phyloP scores from a whole-genome alignment of 179 eudicot genomes.

The Carnegiea gigantea region DNA sequence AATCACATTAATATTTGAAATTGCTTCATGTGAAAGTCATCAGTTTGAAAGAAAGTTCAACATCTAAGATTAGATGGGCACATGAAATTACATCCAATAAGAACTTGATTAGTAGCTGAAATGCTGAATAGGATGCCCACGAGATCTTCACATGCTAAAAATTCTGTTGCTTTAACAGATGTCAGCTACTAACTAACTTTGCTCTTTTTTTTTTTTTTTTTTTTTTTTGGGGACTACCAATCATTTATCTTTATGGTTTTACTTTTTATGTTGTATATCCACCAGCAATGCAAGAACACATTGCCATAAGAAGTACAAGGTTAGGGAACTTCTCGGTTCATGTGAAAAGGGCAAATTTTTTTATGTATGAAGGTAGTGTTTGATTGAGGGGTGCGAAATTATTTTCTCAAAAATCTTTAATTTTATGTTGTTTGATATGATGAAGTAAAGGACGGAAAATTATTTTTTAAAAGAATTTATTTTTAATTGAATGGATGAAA shows the following conservation, averaged over 20 bases:
- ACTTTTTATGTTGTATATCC: background rate
- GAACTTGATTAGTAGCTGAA: background rate
- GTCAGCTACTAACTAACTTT: background rate
- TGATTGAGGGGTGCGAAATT: too few species aligned
- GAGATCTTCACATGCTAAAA: background rate
- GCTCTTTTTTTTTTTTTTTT: too few species aligned
- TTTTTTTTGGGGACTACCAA: background rate
- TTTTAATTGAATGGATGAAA: too few species aligned
- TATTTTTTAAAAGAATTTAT: too few species aligned
- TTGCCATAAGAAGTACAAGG: too few species aligned
- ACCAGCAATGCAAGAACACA: background rate
- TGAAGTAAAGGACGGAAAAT: too few species aligned
- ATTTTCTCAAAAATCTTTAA: too few species aligned
- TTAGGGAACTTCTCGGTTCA: too few species aligned
- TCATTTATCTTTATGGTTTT: background rate
- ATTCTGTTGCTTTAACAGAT: background rate
- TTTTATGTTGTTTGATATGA: too few species aligned
- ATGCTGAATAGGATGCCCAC: background rate
- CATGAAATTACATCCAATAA: background rate
- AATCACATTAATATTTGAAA: background rate
- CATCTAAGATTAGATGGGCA: slow-evolving; percentile 5
- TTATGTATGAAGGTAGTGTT: too few species aligned
- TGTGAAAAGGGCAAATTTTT: too few species aligned
- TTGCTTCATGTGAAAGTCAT: background rate
- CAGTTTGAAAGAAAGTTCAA: background rate